A percentile compares a stretch with the other conserved stretches of the same genome.
phyloP scores from a whole-genome alignment of 2,329 filamentous ascomycete species.

The Fusarium poae region DNA sequence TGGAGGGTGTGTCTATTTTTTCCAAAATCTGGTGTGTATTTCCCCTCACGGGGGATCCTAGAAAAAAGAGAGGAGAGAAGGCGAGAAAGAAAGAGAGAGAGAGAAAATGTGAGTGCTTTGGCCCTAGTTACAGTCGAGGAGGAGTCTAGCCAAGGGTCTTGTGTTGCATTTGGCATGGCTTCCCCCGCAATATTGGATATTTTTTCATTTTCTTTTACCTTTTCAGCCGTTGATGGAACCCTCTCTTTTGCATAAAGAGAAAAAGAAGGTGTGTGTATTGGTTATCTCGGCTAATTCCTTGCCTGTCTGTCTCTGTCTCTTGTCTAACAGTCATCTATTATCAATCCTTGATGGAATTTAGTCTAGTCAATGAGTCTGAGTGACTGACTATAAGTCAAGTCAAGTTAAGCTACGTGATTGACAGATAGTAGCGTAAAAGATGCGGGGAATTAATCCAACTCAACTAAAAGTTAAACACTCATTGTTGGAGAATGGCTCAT shows the following conservation, averaged over 20 bases:
- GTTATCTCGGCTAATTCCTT: constrained; percentile 23
- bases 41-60: constrained; percentile 38
- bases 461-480: background rate
- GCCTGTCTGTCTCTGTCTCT: background rate
- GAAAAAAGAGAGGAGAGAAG: background rate
- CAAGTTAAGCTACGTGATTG: background rate
- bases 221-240: constrained; percentile 21
- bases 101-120: constrained; percentile 18
- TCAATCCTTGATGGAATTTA: too few species aligned
- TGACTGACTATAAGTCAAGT: background rate
- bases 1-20: constrained; percentile 4
- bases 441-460: background rate
- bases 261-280: constrained; percentile 1
- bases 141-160: constrained; percentile 15
- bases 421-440: background rate
- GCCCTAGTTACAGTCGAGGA: constrained; percentile 17
- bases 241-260: background rate
- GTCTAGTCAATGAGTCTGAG: too few species aligned
- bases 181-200: constrained; percentile 41
- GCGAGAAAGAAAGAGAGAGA: background rate
- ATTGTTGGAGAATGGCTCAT: background rate
- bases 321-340: background rate
- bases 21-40: constrained; percentile 9
- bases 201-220: constrained; percentile 17
- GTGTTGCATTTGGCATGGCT: constrained; percentile 3